These are phyloP conservation scores for Salix brachista DNA, from an alignment of 345 rosid species.

Conservation along the genomic window DNA sequence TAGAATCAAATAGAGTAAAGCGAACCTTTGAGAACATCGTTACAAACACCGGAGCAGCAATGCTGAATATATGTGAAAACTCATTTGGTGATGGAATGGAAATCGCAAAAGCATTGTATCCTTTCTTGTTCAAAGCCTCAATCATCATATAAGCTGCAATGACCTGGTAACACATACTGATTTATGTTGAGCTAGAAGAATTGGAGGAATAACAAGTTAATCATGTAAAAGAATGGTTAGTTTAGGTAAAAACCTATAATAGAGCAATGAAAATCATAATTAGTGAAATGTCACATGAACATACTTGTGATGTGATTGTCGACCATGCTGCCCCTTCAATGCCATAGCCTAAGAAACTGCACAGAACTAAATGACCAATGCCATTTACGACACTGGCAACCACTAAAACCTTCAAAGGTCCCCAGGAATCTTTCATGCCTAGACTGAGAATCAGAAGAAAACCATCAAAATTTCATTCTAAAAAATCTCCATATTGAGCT, in stretches of 20 bases:
- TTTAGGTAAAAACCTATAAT: too few species aligned
- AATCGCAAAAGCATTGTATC: constrained; percentile 58
- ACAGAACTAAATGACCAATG: constrained; percentile 65
- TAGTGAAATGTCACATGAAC: background rate
- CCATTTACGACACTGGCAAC: constrained; percentile 70
- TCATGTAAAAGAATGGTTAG: too few species aligned
- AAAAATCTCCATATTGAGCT: too few species aligned
- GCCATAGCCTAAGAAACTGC: constrained; percentile 71
- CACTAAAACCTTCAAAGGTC: constrained; percentile 76
- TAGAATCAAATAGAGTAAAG: background rate
- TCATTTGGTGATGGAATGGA: constrained; percentile 58
- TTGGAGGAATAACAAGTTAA: too few species aligned
- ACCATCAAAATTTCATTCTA: too few species aligned
- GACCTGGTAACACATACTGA: constrained; percentile 32
- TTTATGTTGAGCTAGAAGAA: too few species aligned
- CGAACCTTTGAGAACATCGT: constrained; percentile 66
- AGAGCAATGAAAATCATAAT: background rate
- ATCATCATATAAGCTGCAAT: constrained; percentile 86
- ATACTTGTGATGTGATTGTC: constrained; percentile 87
- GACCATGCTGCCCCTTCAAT: constrained; percentile 98
- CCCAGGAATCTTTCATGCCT: constrained; percentile 97
- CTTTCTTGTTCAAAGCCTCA: constrained; percentile 60
- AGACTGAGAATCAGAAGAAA: constrained; percentile 42
- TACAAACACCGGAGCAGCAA: constrained; percentile 76
- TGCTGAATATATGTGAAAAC: constrained; percentile 45